phyloP scores from a whole-genome alignment of 1,139 yeast genomes.

The Debaryomyces udenii region DNA sequence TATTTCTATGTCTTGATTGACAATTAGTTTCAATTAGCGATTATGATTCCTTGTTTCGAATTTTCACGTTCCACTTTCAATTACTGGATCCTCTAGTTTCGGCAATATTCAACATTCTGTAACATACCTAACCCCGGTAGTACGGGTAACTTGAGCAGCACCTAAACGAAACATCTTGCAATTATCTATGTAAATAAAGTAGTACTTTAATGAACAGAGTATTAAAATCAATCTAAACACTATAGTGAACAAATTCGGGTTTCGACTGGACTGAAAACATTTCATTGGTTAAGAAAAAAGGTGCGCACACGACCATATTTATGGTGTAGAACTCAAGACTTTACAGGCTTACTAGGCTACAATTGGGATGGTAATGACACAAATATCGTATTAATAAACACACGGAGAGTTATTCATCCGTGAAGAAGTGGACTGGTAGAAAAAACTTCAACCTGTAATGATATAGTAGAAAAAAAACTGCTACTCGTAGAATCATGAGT shows the following conservation, averaged over 20 bases:
- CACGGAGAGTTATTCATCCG: slow-evolving; percentile 1
- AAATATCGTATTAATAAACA: slow-evolving; percentile 8
- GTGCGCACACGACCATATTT: slow-evolving; percentile 14
- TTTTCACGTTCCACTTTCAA: slow-evolving; percentile 5
- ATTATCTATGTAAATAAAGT: slow-evolving; percentile 7
- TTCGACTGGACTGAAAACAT: slow-evolving; percentile 15
- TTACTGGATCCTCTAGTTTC: not conserved
- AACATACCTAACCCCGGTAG: slow-evolving; percentile 60
- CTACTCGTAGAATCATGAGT: not conserved
- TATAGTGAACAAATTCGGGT: slow-evolving; percentile 8
- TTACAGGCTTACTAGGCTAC: not conserved
- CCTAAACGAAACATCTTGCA: slow-evolving; percentile 63
- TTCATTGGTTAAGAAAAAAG: slow-evolving; percentile 22
- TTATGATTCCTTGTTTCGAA: not conserved
- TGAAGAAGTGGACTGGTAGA: not conserved
- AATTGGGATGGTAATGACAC: not conserved
- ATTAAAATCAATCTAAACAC: slow-evolving; percentile 8
- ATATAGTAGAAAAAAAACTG: slow-evolving; percentile 1
- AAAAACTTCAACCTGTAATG: not conserved
- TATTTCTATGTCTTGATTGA: not conserved
- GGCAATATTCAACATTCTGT: not conserved
- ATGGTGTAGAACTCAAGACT: not conserved
- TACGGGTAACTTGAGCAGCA: slow-evolving; percentile 63
- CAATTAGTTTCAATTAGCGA: slow-evolving; percentile 1
- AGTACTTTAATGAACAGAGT: slow-evolving; percentile 2